A percentile compares a stretch with the other conserved stretches of the same genome.
Evolutionary conservation across 1,284 basidiomycete species (phyloP).

Genomic region (Pseudozyma sp.): DNA sequence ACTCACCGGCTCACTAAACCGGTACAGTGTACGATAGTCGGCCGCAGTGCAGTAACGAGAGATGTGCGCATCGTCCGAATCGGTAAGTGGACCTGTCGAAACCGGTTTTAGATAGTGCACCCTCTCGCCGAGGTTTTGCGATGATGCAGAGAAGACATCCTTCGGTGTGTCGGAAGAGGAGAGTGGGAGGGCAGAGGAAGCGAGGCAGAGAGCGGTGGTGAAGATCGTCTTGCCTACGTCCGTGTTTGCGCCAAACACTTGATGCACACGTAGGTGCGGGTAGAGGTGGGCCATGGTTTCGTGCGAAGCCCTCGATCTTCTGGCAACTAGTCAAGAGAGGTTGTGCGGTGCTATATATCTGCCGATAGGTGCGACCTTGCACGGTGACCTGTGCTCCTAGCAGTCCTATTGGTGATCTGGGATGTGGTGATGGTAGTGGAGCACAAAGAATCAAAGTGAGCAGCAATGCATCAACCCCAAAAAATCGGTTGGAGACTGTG

Average conservation of each 20-base stretch:
- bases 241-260: slow-evolving; percentile 68
- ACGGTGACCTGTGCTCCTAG: not conserved
- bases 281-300: slow-evolving; percentile 48
- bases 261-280: slow-evolving; percentile 55
- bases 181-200: slow-evolving; percentile 49
- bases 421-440: not conserved
- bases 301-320: not conserved
- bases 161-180: slow-evolving; percentile 6
- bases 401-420: no score
- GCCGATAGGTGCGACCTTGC: no score
- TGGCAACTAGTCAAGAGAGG: no score
- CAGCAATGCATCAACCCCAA: slow-evolving; percentile 6
- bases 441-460: not conserved
- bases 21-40: slow-evolving; percentile 81
- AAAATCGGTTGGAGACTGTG: not conserved
- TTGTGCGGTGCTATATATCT: not conserved
- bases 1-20: slow-evolving; percentile 88
- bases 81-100: slow-evolving; percentile 56
- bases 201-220: slow-evolving; percentile 65
- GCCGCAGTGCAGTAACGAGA: slow-evolving; percentile 40
- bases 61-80: slow-evolving; percentile 61
- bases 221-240: slow-evolving; percentile 69
- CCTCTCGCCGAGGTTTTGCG: slow-evolving; percentile 33
- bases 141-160: slow-evolving; percentile 31
- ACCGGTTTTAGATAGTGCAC: slow-evolving; percentile 68